A percentile compares a stretch with the other conserved stretches of the same genome.
Evolutionary conservation across 2,329 filamentous ascomycete genomes (phyloP).

Genomic region (Ophiosphaerella narmari): DNA sequence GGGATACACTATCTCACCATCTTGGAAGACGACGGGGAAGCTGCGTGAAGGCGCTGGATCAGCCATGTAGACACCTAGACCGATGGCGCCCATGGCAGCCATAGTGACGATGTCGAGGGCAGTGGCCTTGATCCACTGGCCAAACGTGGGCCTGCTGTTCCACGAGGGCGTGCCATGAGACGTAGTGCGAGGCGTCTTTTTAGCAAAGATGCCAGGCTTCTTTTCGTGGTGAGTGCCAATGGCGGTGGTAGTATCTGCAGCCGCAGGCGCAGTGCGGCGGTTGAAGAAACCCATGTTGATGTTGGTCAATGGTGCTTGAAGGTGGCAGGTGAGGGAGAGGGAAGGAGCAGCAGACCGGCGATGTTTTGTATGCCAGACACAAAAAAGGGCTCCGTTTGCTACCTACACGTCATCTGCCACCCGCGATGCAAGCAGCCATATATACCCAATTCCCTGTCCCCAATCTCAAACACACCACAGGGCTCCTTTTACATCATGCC

Average conservation of each 20-base stretch:
- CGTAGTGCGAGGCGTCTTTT: conserved; percentile 18
- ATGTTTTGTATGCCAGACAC: no score
- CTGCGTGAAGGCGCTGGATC: conserved; percentile 70
- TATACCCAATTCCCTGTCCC: background rate
- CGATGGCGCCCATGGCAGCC: conserved; percentile 66
- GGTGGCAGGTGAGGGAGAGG: no score
- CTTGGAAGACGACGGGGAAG: conserved; percentile 68
- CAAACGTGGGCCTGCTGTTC: conserved; percentile 60
- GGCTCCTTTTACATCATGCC: conserved; percentile 17
- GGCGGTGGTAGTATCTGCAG: conserved; percentile 43
- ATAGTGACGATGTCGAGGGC: conserved; percentile 72
- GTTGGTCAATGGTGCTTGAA: no score
- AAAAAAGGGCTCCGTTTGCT: no score
- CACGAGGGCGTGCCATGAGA: conserved; percentile 21
- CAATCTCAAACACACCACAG: background rate
- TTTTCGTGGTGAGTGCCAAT: conserved; percentile 36
- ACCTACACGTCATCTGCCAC: no score
- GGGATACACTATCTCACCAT: conserved; percentile 71
- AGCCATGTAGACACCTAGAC: conserved; percentile 69
- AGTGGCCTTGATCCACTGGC: conserved; percentile 71
- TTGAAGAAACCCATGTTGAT: conserved; percentile 47
- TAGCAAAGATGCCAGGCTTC: conserved; percentile 35
- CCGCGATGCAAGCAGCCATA: background rate
- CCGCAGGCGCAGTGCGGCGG: conserved; percentile 38
- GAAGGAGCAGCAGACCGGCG: no score